A percentile compares a stretch with the other conserved stretches of the same genome.
phyloP scores from a whole-genome alignment of 371 early-diverging fungal genomes.

The Apophysomyces elegans region DNA sequence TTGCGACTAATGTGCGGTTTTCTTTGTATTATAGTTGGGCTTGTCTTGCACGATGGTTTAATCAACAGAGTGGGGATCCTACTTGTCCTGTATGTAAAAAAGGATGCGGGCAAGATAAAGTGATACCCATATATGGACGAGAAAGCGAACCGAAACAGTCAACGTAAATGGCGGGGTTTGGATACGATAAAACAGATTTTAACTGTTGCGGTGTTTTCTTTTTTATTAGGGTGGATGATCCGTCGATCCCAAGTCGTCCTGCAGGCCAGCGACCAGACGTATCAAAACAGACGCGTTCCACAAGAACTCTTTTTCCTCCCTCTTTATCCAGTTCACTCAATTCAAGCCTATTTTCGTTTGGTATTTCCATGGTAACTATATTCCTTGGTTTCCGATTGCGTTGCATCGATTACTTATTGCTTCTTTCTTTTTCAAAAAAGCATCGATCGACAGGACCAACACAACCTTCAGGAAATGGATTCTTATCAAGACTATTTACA shows the following conservation, averaged over 20 bases:
- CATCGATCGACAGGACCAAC: background rate
- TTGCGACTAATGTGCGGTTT: background rate
- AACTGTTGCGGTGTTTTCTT: background rate
- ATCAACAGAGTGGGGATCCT: slow-evolving; percentile 35
- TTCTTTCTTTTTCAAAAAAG: background rate
- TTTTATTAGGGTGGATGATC: slow-evolving; percentile 21
- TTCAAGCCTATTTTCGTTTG: slow-evolving; percentile 62
- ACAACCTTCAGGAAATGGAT: slow-evolving; percentile 1
- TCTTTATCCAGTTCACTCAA: slow-evolving; percentile 50
- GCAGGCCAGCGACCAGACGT: slow-evolving; percentile 71
- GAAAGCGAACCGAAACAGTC: slow-evolving; percentile 75
- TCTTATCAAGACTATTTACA: slow-evolving; percentile 14
- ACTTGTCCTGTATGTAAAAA: slow-evolving; percentile 77
- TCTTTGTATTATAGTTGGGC: slow-evolving; percentile 30
- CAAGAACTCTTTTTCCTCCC: slow-evolving; percentile 42
- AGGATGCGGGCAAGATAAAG: slow-evolving; percentile 76
- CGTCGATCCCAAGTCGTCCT: slow-evolving; percentile 68
- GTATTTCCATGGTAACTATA: slow-evolving; percentile 51
- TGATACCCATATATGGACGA: slow-evolving; percentile 79
- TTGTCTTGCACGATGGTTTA: slow-evolving; percentile 41
- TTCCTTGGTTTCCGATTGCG: background rate
- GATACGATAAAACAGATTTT: background rate
- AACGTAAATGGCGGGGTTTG: slow-evolving; percentile 40
- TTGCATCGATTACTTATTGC: background rate
- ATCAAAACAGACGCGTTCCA: slow-evolving; percentile 54